These are phyloP conservation scores for Neopestalotiopsis rosae DNA, from an alignment of 2,329 filamentous ascomycete genomes.

Conservation along the genomic window DNA sequence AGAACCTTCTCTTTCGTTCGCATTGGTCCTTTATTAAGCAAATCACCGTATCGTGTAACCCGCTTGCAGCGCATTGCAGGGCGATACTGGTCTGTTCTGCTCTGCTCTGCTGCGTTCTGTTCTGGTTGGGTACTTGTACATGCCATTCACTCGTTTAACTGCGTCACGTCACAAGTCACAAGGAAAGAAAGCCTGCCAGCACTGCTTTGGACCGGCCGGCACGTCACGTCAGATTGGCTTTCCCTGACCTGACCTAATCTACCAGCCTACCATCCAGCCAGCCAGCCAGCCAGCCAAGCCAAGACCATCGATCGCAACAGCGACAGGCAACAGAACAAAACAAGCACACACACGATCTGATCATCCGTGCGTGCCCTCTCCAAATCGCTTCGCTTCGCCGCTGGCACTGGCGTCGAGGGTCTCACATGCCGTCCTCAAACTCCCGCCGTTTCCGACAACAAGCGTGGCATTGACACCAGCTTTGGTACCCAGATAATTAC, in stretches of 20 bases:
- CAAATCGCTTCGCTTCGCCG: not conserved
- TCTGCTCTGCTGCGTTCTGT: too few relatives aligned
- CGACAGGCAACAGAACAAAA: not conserved
- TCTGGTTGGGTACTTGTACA: not conserved
- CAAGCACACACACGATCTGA: not conserved
- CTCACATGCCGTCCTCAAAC: slow-evolving; percentile 12
- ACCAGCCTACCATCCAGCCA: too few relatives aligned
- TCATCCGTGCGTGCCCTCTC: not conserved
- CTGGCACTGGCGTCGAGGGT: not conserved
- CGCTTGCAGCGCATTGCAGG: not conserved
- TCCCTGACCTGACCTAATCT: not conserved
- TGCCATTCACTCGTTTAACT: not conserved
- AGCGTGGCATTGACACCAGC: not conserved
- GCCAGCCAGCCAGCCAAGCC: not conserved
- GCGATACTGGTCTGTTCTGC: not conserved
- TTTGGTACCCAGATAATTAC: not conserved
- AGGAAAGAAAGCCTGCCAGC: not conserved
- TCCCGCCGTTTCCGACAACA: slow-evolving; percentile 15
- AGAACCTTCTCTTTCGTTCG: slow-evolving; percentile 16
- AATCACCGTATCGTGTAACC: not conserved
- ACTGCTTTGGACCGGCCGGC: not conserved
- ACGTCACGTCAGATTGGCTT: slow-evolving; percentile 1
- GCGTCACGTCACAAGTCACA: not conserved
- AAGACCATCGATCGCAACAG: not conserved
- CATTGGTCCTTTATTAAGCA: slow-evolving; percentile 13